A percentile compares a stretch with the other conserved stretches of the same genome.
phyloP scores from a whole-genome alignment of 805 yeast genomes.

The Isabelozyma rhagii region DNA sequence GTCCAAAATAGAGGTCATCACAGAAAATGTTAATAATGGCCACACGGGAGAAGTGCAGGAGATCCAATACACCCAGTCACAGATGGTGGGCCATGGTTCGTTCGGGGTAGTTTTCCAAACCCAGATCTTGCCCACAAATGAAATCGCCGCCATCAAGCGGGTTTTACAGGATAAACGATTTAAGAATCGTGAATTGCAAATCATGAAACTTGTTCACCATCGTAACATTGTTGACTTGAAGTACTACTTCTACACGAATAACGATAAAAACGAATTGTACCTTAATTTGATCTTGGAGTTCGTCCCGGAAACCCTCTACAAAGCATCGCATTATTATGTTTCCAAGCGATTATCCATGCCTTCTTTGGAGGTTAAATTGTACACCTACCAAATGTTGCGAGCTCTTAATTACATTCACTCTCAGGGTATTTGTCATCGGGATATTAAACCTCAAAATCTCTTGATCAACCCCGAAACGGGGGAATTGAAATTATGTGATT shows the following conservation, averaged over 20 bases:
- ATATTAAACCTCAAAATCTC: conserved; percentile 86
- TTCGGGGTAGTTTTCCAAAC: conserved; percentile 97
- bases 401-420: conserved; percentile 77
- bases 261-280: conserved; percentile 76
- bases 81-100: conserved; percentile 98
- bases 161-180: conserved; percentile 95
- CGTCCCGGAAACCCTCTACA: conserved; percentile 94
- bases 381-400: conserved; percentile 74
- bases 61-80: conserved; percentile 74
- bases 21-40: conserved; percentile 71
- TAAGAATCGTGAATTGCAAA: conserved; percentile 91
- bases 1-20: conserved; percentile 46
- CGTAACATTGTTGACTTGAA: conserved; percentile 83
- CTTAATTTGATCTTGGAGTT: conserved; percentile 86
- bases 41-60: conserved; percentile 59
- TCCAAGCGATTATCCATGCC: conserved; percentile 80
- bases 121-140: conserved; percentile 66
- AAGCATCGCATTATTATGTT: conserved; percentile 82
- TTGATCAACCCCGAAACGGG: conserved; percentile 84
- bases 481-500: conserved; percentile 88
- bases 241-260: conserved; percentile 77
- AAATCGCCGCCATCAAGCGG: conserved; percentile 87
- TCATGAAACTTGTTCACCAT: conserved; percentile 87
- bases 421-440: conserved; percentile 85
- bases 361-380: conserved; percentile 77